These are phyloP conservation scores for Colletotrichum ledebouriae DNA, from an alignment of 2,329 filamentous ascomycete species.

Conservation along the genomic window DNA sequence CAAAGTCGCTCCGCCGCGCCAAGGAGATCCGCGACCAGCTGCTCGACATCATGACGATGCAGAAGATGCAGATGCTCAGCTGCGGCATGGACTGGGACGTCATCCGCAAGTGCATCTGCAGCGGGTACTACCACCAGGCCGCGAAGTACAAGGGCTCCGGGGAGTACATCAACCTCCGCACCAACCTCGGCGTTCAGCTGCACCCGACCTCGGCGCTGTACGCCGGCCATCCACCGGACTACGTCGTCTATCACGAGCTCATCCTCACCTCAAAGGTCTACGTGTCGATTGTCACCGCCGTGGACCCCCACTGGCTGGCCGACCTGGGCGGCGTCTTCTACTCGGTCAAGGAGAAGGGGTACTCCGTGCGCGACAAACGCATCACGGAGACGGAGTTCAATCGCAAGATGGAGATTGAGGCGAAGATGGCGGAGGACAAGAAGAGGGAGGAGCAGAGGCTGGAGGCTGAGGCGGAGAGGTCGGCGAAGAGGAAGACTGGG, in stretches of 20 bases:
- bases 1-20: conserved; percentile 91
- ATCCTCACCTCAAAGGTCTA: conserved; percentile 98
- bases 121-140: conserved; percentile 97
- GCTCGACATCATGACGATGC: conserved; percentile 91
- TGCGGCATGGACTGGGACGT: conserved; percentile 98
- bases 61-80: conserved; percentile 88
- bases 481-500: conserved; percentile 56
- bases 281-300: conserved; percentile 95
- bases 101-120: conserved; percentile 96
- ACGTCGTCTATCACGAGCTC: conserved; percentile 97
- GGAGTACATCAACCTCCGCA: conserved; percentile 97
- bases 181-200: conserved; percentile 91
- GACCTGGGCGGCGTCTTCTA: conserved; percentile 98
- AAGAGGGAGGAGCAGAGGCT: conserved; percentile 72
- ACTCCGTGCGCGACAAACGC: conserved; percentile 86
- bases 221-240: conserved; percentile 95
- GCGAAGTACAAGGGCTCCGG: conserved; percentile 96
- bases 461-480: conserved; percentile 63
- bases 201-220: conserved; percentile 96
- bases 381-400: conserved; percentile 95
- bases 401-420: conserved; percentile 90
- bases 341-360: conserved; percentile 97
- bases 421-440: conserved; percentile 91
- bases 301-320: conserved; percentile 97
- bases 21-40: conserved; percentile 96